Conservation (phyloP, 2,329 filamentous ascomycete species). For the Hirsutella thompsonii region DNA sequence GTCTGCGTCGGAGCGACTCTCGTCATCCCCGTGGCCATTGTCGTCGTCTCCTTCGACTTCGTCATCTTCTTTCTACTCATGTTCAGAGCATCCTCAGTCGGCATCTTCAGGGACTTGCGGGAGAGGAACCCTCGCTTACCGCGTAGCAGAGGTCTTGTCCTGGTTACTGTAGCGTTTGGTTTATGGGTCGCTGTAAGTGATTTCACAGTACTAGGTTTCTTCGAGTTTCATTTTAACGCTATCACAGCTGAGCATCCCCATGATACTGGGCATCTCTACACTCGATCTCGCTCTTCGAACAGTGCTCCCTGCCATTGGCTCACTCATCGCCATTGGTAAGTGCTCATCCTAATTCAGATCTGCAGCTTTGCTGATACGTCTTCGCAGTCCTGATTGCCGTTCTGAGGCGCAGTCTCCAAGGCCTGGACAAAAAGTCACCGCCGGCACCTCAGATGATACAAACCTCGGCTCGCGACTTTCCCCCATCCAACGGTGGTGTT, state of each 20-base stretch:
- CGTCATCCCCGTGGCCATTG: conserved; percentile 29
- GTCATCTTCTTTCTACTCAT: conserved; percentile 29
- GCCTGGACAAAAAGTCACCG: neutral
- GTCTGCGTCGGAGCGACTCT: conserved; percentile 38
- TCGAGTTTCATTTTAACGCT: conserved; percentile 1
- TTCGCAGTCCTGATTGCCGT: neutral
- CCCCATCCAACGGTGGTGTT: neutral
- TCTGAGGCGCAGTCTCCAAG: neutral
- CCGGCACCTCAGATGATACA: neutral
- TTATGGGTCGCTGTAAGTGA: conserved; percentile 42
- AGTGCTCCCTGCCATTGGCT: conserved; percentile 35
- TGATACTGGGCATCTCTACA: conserved; percentile 33
- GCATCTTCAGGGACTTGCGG: conserved; percentile 18
- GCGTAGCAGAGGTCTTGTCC: conserved; percentile 27
- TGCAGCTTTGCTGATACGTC: neutral
- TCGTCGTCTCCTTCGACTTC: conserved; percentile 30
- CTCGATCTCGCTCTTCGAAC: conserved; percentile 32
- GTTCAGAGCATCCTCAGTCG: conserved; percentile 25
- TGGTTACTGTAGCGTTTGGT: conserved; percentile 29
- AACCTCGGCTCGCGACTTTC: neutral
- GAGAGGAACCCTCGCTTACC: conserved; percentile 11
- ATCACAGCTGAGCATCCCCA: conserved; percentile 33
- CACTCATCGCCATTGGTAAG: conserved; percentile 35
- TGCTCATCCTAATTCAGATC: neutral
- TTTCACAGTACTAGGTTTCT: too few relatives aligned